Percentiles rank a stretch among this genome's conserved stretches.
phyloP scores from a whole-genome alignment of 2,329 filamentous ascomycete species.

The Penicillium sp. region DNA sequence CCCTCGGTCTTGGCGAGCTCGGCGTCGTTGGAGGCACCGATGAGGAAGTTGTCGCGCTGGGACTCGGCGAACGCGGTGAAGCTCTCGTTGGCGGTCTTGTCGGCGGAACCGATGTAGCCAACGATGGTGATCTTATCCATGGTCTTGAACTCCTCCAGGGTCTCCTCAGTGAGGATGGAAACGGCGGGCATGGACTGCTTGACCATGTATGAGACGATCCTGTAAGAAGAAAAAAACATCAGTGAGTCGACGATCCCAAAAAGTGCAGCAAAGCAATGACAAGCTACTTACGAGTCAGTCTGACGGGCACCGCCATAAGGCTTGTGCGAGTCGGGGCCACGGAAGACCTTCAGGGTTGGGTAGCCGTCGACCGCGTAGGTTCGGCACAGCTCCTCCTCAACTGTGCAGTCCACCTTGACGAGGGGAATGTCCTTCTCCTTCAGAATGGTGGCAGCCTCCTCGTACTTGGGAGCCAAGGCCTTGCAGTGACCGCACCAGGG shows the following conservation, averaged over 20 bases:
- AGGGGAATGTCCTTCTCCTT: slow-evolving; percentile 57
- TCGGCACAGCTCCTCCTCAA: slow-evolving; percentile 89
- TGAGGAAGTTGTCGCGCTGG: slow-evolving; percentile 89
- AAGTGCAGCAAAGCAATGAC: not conserved
- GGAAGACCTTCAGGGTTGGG: slow-evolving; percentile 99
- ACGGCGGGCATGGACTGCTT: slow-evolving; percentile 97
- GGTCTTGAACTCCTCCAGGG: slow-evolving; percentile 94
- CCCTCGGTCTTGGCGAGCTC: slow-evolving; percentile 87
- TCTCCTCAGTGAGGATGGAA: slow-evolving; percentile 79
- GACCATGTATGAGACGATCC: slow-evolving; percentile 86
- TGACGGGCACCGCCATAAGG: slow-evolving; percentile 91
- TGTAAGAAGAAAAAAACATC: slow-evolving; percentile 31
- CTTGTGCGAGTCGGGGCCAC: slow-evolving; percentile 77
- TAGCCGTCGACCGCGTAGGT: slow-evolving; percentile 93
- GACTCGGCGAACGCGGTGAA: slow-evolving; percentile 75
- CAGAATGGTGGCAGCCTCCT: slow-evolving; percentile 55
- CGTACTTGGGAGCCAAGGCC: slow-evolving; percentile 73
- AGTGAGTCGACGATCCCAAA: slow-evolving; percentile 29
- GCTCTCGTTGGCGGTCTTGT: slow-evolving; percentile 85
- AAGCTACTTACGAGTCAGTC: slow-evolving; percentile 66
- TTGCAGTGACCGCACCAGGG: slow-evolving; percentile 99
- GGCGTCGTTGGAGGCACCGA: slow-evolving; percentile 84
- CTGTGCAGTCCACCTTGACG: slow-evolving; percentile 79
- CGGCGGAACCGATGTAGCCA: slow-evolving; percentile 79
- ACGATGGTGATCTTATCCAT: slow-evolving; percentile 96